A percentile compares a stretch with the other conserved stretches of the same genome.
phyloP scores from a whole-genome alignment of 495 filamentous ascomycete species.

The Sporormia fimetaria region DNA sequence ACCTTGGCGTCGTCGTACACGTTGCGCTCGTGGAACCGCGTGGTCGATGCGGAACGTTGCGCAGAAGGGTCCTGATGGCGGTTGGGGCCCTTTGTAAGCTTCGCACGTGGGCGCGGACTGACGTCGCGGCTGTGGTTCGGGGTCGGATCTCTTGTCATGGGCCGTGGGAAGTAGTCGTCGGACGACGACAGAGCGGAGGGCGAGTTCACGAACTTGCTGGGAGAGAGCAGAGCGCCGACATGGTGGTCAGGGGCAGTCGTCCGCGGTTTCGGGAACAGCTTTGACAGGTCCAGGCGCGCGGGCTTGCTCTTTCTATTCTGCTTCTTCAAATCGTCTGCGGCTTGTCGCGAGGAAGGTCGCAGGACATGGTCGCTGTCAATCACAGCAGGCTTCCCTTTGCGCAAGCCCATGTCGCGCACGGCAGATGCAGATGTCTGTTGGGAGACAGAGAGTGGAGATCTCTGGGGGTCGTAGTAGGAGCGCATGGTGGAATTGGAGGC shows the following conservation, averaged over 20 bases:
- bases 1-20: constrained; percentile 32
- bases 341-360: neutral
- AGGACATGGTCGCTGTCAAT: constrained; percentile 7
- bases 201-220: constrained; percentile 27
- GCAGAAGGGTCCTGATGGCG: constrained; percentile 16
- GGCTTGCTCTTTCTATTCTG: constrained; percentile 25
- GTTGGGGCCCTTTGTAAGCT: constrained; percentile 16
- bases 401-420: constrained; percentile 29
- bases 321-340: constrained; percentile 5
- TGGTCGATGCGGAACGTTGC: constrained; percentile 7
- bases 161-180: constrained; percentile 25
- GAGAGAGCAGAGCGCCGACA: constrained; percentile 20
- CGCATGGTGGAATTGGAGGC: constrained; percentile 28
- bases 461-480: constrained; percentile 30
- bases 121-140: constrained; percentile 4
- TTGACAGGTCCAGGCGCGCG: constrained; percentile 28
- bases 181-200: constrained; percentile 23
- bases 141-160: constrained; percentile 18
- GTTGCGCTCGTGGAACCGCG: constrained; percentile 24
- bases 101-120: constrained; percentile 4
- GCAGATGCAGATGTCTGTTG: constrained; percentile 34
- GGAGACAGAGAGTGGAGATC: constrained; percentile 27
- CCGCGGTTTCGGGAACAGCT: constrained; percentile 28
- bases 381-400: constrained; percentile 24
- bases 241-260: neutral